Base-by-base conservation (phyloP, 371 early-diverging fungal genomes). In the Syncephalastrum monosporum region DNA sequence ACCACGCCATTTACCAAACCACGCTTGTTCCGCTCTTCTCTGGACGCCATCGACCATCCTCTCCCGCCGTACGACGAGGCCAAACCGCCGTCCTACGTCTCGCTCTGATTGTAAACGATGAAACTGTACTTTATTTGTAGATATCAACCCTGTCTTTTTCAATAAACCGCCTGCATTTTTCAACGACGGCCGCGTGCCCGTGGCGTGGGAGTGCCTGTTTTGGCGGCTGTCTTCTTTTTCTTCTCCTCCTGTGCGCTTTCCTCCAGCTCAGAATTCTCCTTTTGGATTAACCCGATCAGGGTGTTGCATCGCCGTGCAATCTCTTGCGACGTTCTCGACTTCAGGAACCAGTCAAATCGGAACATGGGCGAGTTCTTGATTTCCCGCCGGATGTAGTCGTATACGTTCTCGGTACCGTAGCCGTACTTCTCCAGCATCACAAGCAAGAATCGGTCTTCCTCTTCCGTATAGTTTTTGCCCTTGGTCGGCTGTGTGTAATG, bases 301-400 rank as follows among this genome's bases (percentile, higher is more conserved):
- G 90, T 90, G 51, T 87, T 83, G 60, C 92, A 92, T n/a, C 93
- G 85, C 48, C 93, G 70, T 44, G 82, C 83, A 33, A 93, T 76
- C 60, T 93, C 93, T 55, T 81, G 77, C 1, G 94, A 76, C 17
- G 95, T 95, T 58, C 98, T 82, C 29, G 95, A 93, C 70, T 95
- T 96, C 58, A 97, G 79, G 77, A 95, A 98, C 97, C 97, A 98
- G 69, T 97, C 93, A 61, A 98, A 98, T 43, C 95, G 80, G 83
- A 98, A 97, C 47, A 92, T 65, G 10, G 92, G 88, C 15, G 87
- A 84, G 58, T 81, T 77, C 44, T 90, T 90, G 56, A 98, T 84
- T 57, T 95, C 95, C 48, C 84, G 86, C 47, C 92, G 82, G 63
- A 98, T 92, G 60, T 83, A 75, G 48, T 97, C 96, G 68, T 95